Evolutionary conservation across 2,329 filamentous ascomycete species (phyloP).

Genomic region (Magnaporthiopsis rhizophila): DNA sequence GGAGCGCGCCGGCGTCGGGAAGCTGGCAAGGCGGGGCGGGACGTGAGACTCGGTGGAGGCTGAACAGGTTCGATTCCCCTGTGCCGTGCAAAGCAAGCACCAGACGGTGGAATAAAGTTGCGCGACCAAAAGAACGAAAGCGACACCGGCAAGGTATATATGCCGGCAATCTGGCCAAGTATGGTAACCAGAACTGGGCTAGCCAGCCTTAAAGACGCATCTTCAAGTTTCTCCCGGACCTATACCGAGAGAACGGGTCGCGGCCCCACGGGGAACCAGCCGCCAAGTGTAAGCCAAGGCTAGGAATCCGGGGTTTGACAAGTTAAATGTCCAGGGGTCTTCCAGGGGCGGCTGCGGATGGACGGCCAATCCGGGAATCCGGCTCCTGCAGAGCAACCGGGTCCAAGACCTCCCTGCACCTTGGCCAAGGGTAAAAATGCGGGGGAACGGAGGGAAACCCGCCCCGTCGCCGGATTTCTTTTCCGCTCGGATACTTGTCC

Average conservation of each 20-base stretch:
- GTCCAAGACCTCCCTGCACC: background rate
- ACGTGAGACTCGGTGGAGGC: too few species aligned
- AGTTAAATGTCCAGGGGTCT: background rate
- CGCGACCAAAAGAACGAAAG: background rate
- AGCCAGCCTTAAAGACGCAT: background rate
- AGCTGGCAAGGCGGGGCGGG: too few species aligned
- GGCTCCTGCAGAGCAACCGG: background rate
- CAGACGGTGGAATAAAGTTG: background rate
- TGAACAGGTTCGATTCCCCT: too few species aligned
- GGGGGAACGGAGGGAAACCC: too few species aligned
- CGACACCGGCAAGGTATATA: background rate
- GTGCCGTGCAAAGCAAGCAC: background rate
- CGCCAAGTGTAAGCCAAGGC: background rate
- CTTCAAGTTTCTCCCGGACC: background rate
- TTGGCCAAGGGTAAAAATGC: too few species aligned
- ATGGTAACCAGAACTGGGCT: too few species aligned
- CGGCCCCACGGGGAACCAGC: background rate
- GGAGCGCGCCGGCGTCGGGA: background rate
- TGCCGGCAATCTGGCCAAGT: background rate
- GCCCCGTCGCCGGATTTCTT: too few species aligned
- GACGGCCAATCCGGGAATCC: background rate
- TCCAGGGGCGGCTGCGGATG: too few species aligned
- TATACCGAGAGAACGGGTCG: background rate
- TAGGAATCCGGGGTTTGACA: background rate
- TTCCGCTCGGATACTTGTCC: too few species aligned